Conservation (phyloP, 192 early-diverging fungal genomes). For the Podila epigama region DNA sequence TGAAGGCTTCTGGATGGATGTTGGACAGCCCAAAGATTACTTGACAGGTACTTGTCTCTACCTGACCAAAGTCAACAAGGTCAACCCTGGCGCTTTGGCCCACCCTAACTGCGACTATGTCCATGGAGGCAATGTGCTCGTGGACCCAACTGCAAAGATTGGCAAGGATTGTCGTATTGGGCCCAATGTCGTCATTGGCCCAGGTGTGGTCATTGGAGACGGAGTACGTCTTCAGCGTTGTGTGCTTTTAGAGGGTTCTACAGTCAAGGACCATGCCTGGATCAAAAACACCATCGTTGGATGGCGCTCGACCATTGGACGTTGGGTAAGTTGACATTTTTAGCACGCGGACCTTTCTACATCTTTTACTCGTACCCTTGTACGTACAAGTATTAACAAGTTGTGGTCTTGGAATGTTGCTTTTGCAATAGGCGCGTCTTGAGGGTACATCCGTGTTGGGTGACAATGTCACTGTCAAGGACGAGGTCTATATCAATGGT, state of each 20-base stretch:
- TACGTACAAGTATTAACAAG: background rate
- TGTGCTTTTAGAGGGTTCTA: constrained; percentile 86
- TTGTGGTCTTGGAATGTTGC: background rate
- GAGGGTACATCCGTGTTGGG: constrained; percentile 96
- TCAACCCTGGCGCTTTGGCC: constrained; percentile 73
- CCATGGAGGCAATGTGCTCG: constrained; percentile 88
- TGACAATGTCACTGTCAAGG: constrained; percentile 94
- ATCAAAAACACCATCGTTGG: constrained; percentile 91
- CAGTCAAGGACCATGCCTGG: constrained; percentile 92
- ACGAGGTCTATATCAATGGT: constrained; percentile 96
- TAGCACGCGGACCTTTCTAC: background rate
- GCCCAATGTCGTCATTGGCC: constrained; percentile 96
- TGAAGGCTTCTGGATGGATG: constrained; percentile 99
- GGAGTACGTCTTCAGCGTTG: constrained; percentile 92
- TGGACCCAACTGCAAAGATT: constrained; percentile 91
- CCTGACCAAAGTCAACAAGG: constrained; percentile 82
- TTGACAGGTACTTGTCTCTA: constrained; percentile 95
- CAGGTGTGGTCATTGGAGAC: constrained; percentile 89
- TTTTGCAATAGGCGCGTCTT: constrained; percentile 66
- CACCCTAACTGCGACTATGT: constrained; percentile 73
- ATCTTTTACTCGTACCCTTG: background rate
- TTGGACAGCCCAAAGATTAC: constrained; percentile 99
- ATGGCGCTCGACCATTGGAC: constrained; percentile 94
- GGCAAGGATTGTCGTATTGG: constrained; percentile 97
- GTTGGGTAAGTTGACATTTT: constrained; percentile 68